A percentile compares a stretch with the other conserved stretches of the same genome.
Conservation (phyloP, 176 grass and related monocot genomes). For the Secale cereale region DNA sequence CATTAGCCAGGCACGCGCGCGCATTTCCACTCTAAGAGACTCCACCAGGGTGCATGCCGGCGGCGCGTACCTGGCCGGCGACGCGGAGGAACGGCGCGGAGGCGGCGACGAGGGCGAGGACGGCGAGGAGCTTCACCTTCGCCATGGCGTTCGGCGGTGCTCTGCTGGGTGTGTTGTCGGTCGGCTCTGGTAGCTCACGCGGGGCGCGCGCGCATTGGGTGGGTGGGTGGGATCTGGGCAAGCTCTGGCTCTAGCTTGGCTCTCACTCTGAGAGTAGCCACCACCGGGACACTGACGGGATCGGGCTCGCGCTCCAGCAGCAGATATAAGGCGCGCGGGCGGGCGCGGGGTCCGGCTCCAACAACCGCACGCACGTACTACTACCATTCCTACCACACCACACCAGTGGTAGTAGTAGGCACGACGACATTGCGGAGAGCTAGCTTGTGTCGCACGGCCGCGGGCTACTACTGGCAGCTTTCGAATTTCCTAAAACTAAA, state of each 20-base stretch:
- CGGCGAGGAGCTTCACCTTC: conserved; percentile 24
- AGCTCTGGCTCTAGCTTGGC: background rate
- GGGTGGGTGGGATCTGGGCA: conserved; percentile 28
- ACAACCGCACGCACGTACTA: conserved; percentile 23
- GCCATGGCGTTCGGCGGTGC: background rate
- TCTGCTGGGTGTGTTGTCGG: background rate
- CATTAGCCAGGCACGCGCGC: background rate
- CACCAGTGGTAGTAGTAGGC: background rate
- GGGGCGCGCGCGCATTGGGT: conserved; percentile 1
- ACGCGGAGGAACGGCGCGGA: conserved; percentile 7
- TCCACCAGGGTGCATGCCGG: too few species aligned
- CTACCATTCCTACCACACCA: background rate
- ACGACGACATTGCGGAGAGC: conserved; percentile 5
- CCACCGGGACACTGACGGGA: background rate
- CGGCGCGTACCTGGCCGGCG: conserved; percentile 28
- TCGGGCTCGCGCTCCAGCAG: background rate
- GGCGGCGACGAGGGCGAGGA: conserved; percentile 30
- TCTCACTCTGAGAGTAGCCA: background rate
- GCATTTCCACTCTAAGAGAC: background rate
- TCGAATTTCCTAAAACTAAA: background rate
- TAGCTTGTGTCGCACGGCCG: conserved; percentile 21
- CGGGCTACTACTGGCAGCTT: background rate
- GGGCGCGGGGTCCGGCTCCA: conserved; percentile 28
- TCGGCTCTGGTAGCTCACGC: background rate
- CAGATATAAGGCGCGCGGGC: conserved; percentile 18